Base-by-base conservation (phyloP, 257 asterid species). In the Mentha longifolia region DNA sequence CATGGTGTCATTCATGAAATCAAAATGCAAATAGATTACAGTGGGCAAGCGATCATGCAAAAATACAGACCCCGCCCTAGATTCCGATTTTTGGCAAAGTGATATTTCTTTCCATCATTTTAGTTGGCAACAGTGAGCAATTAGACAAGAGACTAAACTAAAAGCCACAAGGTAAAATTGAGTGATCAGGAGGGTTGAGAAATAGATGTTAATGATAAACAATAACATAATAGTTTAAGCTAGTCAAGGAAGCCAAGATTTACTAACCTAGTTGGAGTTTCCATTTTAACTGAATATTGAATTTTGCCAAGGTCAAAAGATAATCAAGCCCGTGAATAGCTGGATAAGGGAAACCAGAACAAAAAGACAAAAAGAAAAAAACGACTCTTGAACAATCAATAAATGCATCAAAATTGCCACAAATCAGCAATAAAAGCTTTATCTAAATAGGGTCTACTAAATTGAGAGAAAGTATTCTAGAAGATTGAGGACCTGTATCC, bases 401-500 rank as follows among this genome's bases (percentile, higher is more conserved):
- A 58, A 58, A 8, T 68, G 31, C 39, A 16, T 17, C 46, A n/a
- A 19, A 55, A 33, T 9, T 61, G 52, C 57, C 12, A 9, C 19
- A 12, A 12, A 52, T 52, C 66, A 77, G 55, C 49, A 39, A 45
- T 39, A 67, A 50, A 37, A 65, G 56, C 60, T 61, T 71, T 25
- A 13, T 35, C 54, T 33, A 33, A 19, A 50, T 41, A 67, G 59
- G 52, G 56, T 42, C 58, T 41, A 69, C 41, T 8, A 19, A 58
- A 45, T 46, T 64, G 50, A 37, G 70, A 64, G 55, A 78, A 56
- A 69, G 65, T 65, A n/a, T 22, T 69, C 75, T 25, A 28, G 71
- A 43, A 30, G 75, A 63, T 73, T 54, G 20, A 65, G 61, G 42
- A 95, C 99, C 99, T 92, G 89, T 84, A 90, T 79, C 99, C 99